phyloP scores from a whole-genome alignment of 164 flowering plant genomes.

The Vitis cinerea region DNA sequence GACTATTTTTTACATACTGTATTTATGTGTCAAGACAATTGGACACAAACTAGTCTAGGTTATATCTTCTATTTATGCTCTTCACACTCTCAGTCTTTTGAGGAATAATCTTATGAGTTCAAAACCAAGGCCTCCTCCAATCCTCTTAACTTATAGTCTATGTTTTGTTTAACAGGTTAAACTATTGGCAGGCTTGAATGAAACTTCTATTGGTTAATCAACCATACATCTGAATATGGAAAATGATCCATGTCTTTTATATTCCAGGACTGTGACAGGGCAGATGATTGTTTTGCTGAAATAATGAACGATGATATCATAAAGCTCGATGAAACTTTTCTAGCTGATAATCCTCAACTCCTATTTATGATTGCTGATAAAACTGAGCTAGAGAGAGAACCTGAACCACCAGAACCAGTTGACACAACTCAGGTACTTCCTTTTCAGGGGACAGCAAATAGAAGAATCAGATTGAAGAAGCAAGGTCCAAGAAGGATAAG shows the following conservation, averaged over 20 bases:
- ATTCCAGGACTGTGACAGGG: conserved; percentile 31
- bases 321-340: conserved; percentile 47
- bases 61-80: too few relatives aligned
- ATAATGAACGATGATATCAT: conserved; percentile 70
- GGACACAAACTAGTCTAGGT: too few relatives aligned
- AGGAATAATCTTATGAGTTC: too few relatives aligned
- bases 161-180: too few relatives aligned
- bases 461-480: conserved; percentile 41
- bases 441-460: conserved; percentile 45
- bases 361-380: conserved; percentile 2
- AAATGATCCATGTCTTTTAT: background rate
- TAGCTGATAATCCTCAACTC: conserved; percentile 5
- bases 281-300: conserved; percentile 58
- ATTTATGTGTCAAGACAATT: too few relatives aligned
- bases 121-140: too few relatives aligned
- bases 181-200: background rate
- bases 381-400: conserved; percentile 10
- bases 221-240: background rate
- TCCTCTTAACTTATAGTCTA: too few relatives aligned
- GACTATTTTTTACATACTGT: too few relatives aligned
- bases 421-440: conserved; percentile 6
- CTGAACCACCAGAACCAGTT: conserved; percentile 13
- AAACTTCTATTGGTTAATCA: background rate
- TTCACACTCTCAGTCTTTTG: too few relatives aligned
- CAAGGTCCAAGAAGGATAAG: background rate